phyloP scores from a whole-genome alignment of 2,329 filamentous ascomycete species.

The Venturia nashicola region DNA sequence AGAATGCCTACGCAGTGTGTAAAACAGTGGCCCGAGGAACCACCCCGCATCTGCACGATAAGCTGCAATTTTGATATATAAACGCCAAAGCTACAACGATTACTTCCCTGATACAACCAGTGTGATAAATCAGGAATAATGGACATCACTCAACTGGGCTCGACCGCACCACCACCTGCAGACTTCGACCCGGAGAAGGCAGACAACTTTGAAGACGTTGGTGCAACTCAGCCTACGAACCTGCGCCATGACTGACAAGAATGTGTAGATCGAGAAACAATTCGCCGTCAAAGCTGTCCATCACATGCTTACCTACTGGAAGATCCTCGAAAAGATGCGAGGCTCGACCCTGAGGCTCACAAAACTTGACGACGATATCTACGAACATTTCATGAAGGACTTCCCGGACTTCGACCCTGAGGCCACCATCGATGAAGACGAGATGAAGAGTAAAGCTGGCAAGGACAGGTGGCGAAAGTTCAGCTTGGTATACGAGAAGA shows the following conservation, averaged over 20 bases:
- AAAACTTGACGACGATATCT: constrained; percentile 90
- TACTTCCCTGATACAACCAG: background rate
- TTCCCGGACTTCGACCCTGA: constrained; percentile 90
- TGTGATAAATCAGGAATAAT: background rate
- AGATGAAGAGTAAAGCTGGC: constrained; percentile 94
- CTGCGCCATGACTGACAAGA: constrained; percentile 15
- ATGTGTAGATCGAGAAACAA: constrained; percentile 83
- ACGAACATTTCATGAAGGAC: constrained; percentile 71
- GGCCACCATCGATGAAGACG: constrained; percentile 71
- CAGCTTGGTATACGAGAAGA: constrained; percentile 88
- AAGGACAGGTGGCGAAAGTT: constrained; percentile 95
- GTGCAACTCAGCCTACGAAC: constrained; percentile 16
- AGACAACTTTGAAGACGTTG: constrained; percentile 57
- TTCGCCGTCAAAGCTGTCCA: constrained; percentile 97
- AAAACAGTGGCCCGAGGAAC: background rate
- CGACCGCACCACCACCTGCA: constrained; percentile 3
- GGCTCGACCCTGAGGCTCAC: constrained; percentile 86
- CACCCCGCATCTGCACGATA: background rate
- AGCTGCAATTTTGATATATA: background rate
- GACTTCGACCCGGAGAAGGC: constrained; percentile 47
- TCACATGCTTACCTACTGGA: constrained; percentile 96
- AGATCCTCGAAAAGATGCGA: constrained; percentile 79
- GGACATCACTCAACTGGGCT: background rate
- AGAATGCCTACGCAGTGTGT: too few relatives aligned
- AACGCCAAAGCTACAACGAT: background rate